A percentile compares a stretch with the other conserved stretches of the same genome.
Conservation (phyloP, 2,329 filamentous ascomycete genomes). For the Sporothrix protearum region DNA sequence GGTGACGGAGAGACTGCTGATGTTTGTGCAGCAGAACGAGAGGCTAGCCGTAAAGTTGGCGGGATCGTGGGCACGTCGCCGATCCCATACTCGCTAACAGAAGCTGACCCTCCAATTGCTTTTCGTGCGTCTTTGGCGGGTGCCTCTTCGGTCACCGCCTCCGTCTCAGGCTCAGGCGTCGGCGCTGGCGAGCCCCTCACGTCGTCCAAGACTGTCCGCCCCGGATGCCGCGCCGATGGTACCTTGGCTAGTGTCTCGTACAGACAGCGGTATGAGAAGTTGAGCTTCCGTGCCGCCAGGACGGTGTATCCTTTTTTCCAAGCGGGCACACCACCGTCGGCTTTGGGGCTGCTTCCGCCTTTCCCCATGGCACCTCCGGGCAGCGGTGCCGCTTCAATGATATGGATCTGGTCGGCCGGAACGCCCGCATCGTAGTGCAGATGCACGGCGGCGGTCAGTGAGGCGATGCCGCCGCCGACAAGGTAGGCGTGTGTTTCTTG, state of each 20-base stretch:
- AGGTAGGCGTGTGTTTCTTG: slow-evolving; percentile 32
- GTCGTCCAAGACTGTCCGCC: slow-evolving; percentile 32
- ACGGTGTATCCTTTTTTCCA: slow-evolving; percentile 31
- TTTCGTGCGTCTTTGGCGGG: background rate
- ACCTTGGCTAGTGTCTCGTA: slow-evolving; percentile 33
- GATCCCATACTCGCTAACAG: background rate
- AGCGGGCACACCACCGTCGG: slow-evolving; percentile 20
- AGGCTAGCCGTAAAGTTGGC: too few relatives aligned
- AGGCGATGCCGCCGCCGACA: slow-evolving; percentile 35
- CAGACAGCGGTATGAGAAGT: slow-evolving; percentile 34
- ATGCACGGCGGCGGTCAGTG: slow-evolving; percentile 33
- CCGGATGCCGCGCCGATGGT: slow-evolving; percentile 29
- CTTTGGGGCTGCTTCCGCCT: background rate
- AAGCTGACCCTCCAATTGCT: slow-evolving; percentile 25
- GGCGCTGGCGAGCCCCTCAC: slow-evolving; percentile 25
- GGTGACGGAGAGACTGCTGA: background rate
- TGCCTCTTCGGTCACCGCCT: background rate
- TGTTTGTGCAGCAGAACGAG: background rate
- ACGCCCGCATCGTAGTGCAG: slow-evolving; percentile 34
- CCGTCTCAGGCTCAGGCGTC: background rate
- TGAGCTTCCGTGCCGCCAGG: slow-evolving; percentile 33
- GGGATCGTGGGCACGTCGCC: background rate
- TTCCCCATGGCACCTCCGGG: slow-evolving; percentile 31
- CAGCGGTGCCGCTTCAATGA: slow-evolving; percentile 31
- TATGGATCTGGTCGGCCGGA: slow-evolving; percentile 32